phyloP scores from a whole-genome alignment of 129 eudicot species.

The Flaveria bidentis region DNA sequence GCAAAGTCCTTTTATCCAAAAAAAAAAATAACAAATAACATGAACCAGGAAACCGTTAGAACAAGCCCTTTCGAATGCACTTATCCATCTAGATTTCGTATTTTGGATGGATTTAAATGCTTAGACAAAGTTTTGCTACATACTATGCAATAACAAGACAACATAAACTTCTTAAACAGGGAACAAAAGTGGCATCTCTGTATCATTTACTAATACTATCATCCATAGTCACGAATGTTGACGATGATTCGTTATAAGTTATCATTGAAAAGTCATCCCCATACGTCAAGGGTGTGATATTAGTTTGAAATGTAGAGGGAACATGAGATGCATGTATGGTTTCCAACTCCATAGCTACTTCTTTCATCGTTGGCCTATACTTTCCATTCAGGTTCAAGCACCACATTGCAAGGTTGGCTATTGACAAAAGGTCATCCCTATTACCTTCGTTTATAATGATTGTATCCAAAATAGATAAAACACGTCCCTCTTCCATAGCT shows the following conservation, averaged over 20 bases:
- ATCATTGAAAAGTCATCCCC: background rate
- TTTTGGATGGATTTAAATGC: no score
- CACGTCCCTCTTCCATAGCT: conserved; percentile 37
- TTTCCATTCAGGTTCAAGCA: conserved; percentile 30
- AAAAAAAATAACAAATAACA: no score
- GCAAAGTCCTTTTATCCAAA: no score
- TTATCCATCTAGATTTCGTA: no score
- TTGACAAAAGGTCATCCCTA: background rate
- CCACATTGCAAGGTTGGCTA: conserved; percentile 30
- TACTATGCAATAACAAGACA: background rate
- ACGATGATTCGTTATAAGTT: background rate
- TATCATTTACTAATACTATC: background rate
- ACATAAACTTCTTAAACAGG: background rate
- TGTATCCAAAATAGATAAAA: conserved; percentile 33
- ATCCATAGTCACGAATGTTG: background rate
- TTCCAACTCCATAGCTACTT: conserved; percentile 34
- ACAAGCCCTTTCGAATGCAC: no score
- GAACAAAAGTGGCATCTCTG: background rate
- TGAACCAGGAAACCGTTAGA: no score
- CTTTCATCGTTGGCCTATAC: conserved; percentile 41
- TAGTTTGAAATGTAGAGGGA: background rate
- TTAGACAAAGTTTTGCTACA: background rate
- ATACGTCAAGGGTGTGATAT: background rate
- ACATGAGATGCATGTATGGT: background rate
- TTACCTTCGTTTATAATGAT: conserved; percentile 14